Base-by-base conservation (phyloP, 768 basidiomycete species). In the Guyanaporus albipodus region DNA sequence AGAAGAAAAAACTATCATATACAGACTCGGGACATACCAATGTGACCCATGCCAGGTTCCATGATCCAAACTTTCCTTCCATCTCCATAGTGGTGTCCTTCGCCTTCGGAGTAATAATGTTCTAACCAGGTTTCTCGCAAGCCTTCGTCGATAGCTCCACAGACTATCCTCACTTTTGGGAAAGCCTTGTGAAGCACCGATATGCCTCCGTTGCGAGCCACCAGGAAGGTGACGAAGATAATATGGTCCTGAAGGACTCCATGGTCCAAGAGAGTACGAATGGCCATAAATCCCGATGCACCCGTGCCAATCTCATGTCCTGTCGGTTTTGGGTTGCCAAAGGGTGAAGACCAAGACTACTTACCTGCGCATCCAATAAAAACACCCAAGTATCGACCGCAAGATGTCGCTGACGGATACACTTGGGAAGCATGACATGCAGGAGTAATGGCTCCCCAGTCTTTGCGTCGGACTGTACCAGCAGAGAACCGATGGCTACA, bases 231-330 rank as follows among this genome's bases (percentile, higher is more conserved):
- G 12, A 93, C 80, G 59, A 94, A 94, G 46, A 96, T 81, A 54
- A 96, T 94, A 57, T 79, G 82, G 49, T 86, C 81, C 64, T 92
- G 80, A 45, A 65, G 77, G 15, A 95, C 83, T 11, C 95, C 92
- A 55, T 99, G 95, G 62, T 99, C 95, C 15, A 98, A 76, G 9
- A 97, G 71, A 10, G 95, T 79, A 23, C 95, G 86, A 50, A 99
- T 89, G 0, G 93, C 86, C 95, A 98, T 97, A 65, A 97, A 88
- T 17, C 85, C 85, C 4, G 90, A 82, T 0, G 94, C 93, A 5
- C 85, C 95, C 0, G 95, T 97, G 6, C 91, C 92, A 63, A 98
- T 91, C 85, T 95, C 41, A 33, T 48, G 42, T n/a, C 40, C 35
- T 15, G 35, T 38, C 31, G 37, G 44, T 15, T 10, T 10, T 8